Evolutionary conservation across 805 yeast species (phyloP).

Genomic region (Lachancea lanzarotensis): DNA sequence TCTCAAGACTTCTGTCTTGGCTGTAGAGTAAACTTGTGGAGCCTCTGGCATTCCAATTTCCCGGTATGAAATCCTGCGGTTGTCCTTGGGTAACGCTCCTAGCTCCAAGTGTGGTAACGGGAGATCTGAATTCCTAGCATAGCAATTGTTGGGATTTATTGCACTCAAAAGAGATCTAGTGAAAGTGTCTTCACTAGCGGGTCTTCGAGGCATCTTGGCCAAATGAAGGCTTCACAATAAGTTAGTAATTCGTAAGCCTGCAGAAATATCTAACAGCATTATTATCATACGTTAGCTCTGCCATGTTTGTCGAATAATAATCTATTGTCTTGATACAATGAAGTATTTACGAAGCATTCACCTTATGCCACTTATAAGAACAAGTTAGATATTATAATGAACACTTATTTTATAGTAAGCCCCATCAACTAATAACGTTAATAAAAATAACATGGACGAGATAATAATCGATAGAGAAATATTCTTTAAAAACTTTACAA

Average conservation of each 20-base stretch:
- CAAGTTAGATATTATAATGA: no score
- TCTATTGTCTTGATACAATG: no score
- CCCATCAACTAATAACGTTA: neutral
- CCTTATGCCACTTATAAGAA: no score
- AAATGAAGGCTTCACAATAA: conserved; percentile 14
- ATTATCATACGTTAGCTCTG: conserved; percentile 1
- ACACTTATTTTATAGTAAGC: no score
- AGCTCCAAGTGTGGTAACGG: conserved; percentile 11
- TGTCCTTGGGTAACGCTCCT: conserved; percentile 1
- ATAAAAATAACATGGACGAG: neutral
- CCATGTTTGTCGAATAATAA: neutral
- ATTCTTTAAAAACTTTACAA: conserved; percentile 4
- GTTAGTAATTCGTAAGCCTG: neutral
- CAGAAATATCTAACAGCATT: neutral
- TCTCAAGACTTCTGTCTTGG: neutral
- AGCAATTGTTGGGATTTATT: conserved; percentile 17
- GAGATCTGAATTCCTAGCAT: conserved; percentile 9
- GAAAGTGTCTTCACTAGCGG: conserved; percentile 18
- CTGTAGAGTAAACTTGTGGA: neutral
- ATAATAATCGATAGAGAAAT: conserved; percentile 4
- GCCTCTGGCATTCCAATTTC: neutral
- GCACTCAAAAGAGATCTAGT: conserved; percentile 14
- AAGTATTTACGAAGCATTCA: no score
- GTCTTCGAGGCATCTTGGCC: conserved; percentile 22
- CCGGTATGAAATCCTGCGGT: neutral